Base-by-base conservation (phyloP, 2,329 filamentous ascomycete genomes). In the Aspergillus brunneoviolaceus region DNA sequence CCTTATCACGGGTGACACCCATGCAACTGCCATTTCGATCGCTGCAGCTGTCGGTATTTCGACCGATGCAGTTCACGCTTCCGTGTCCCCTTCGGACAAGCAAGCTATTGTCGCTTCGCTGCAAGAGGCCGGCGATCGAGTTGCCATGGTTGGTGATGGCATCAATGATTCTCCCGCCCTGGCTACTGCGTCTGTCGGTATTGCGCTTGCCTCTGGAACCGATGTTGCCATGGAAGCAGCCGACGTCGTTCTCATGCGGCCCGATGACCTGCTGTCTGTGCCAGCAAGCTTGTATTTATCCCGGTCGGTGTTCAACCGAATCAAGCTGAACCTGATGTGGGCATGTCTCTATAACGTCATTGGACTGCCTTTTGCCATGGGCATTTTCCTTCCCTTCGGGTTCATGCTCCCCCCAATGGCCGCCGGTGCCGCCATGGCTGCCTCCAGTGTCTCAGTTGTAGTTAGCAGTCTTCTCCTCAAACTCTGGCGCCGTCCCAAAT, bases 201-300 rank as follows among this genome's bases (percentile, higher is more conserved):
- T 99, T 67, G 93, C 93, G 60, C 91, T 99, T 76, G 85, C 91
- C 5, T 92, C 89, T 7, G 95, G 95, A 59, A 98, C 95, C 0
- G 95, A 98, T 73, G 94, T 99, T 1, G 95, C 95, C 53, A 96
- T 99, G 87, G 95, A 98, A 79, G 95, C 95, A 1, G 95, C 95
- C 0, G 92, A 96, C 69, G 87, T 99, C 19, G 95, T 99, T 16
- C 87, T 99, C 57, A 99, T 99, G 94, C 88, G 90, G 3, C 90
- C 91, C 0, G 90, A 92, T 64, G 89, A 97, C 69, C 84, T 99
- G 3, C 91, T 98, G 80, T 91, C 94, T 69, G 92, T 99, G n/a
- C 91, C 95, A 0, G 90, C 92, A 0, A 88, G 91, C 14, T 85
- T 99, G 12, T 84, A 92, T 67, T 87, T 99, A 11, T 89, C 91